Conservation (phyloP, 2,329 filamentous ascomycete species). For the Epichloe coenophiala region DNA sequence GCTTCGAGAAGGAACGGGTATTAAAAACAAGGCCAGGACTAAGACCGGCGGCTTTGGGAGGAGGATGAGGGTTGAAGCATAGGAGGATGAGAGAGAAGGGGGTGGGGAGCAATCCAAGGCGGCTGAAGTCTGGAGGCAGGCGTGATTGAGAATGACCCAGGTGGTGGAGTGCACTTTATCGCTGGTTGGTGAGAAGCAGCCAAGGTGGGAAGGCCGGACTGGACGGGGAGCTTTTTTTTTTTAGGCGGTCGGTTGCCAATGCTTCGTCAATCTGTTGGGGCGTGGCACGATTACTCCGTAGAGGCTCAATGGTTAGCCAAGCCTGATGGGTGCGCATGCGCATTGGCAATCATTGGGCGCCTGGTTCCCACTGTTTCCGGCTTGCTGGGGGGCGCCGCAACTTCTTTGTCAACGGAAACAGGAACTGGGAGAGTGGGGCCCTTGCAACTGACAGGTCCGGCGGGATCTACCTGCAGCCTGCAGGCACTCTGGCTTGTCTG, state of each 20-base stretch:
- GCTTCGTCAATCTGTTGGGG: constrained; percentile 7
- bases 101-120: background rate
- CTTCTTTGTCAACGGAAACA: background rate
- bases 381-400: background rate
- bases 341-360: background rate
- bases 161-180: background rate
- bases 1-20: constrained; percentile 3
- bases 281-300: background rate
- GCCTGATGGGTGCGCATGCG: constrained; percentile 1
- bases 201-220: background rate
- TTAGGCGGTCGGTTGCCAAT: constrained; percentile 1
- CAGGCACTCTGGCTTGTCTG: no score
- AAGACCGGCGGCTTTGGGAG: background rate
- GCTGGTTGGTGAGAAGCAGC: background rate
- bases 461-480: background rate
- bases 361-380: constrained; percentile 2
- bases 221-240: background rate
- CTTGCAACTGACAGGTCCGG: background rate
- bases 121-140: background rate
- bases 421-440: background rate
- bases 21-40: background rate
- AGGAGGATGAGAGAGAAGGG: background rate
- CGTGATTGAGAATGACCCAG: background rate
- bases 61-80: background rate
- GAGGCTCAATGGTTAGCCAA: constrained; percentile 2